phyloP scores from a whole-genome alignment of 2,329 filamentous ascomycete species.

The Hymenoscyphus albidus region DNA sequence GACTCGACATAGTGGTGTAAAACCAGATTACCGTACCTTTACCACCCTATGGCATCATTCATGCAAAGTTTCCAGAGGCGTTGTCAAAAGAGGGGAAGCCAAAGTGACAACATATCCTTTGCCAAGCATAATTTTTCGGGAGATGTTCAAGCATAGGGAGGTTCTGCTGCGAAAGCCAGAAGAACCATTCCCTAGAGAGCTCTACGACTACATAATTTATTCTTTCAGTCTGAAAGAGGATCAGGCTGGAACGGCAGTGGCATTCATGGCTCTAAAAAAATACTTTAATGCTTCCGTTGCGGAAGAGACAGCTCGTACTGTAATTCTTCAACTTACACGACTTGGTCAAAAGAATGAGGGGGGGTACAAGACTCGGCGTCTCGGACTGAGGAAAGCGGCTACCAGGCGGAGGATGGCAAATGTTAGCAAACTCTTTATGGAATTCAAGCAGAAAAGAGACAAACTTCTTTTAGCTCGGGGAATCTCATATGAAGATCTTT shows the following conservation, averaged over 20 bases:
- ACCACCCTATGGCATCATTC: conserved; percentile 31
- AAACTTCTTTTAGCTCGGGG: conserved; percentile 28
- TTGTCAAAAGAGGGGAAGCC: conserved; percentile 7
- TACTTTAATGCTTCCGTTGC: conserved; percentile 44
- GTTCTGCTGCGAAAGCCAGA: conserved; percentile 28
- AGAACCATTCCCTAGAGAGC: conserved; percentile 42
- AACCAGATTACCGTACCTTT: conserved; percentile 33
- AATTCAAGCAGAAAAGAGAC: conserved; percentile 36
- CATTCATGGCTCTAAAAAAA: conserved; percentile 43
- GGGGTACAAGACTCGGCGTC: conserved; percentile 34
- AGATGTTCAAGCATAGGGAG: conserved; percentile 45
- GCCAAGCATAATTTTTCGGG: conserved; percentile 38
- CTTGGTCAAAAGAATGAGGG: conserved; percentile 33
- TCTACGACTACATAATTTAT: conserved; percentile 50
- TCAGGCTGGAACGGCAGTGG: conserved; percentile 45
- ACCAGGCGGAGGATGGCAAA: conserved; percentile 43
- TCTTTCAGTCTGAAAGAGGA: conserved; percentile 49
- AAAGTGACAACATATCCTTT: conserved; percentile 12
- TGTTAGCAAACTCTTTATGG: conserved; percentile 42
- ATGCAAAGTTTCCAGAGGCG: conserved; percentile 18
- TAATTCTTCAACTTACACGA: conserved; percentile 47
- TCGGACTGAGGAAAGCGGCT: conserved; percentile 37
- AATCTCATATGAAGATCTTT: conserved; percentile 28
- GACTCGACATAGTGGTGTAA: conserved; percentile 19
- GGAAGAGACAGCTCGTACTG: conserved; percentile 43